Conservation (phyloP, 768 basidiomycete genomes). For the Lactarius tabidus region DNA sequence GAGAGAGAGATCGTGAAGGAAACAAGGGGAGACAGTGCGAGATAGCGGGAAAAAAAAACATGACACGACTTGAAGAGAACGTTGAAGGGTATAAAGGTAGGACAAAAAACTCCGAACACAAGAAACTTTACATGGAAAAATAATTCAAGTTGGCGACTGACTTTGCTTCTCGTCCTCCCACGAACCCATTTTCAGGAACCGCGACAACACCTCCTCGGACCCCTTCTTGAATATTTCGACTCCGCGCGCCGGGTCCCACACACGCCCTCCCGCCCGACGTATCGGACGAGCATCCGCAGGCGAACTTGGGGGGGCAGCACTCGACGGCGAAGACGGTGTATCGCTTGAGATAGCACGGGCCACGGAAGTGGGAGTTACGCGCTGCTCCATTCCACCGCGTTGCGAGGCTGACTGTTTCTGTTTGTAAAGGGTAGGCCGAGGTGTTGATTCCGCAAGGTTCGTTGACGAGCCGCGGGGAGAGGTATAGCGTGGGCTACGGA, state of each 20-base stretch:
- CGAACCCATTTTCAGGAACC: conserved; percentile 76
- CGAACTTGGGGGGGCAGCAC: conserved; percentile 50
- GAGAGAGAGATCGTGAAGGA: not conserved
- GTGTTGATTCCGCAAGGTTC: conserved; percentile 21
- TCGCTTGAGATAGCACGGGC: conserved; percentile 45
- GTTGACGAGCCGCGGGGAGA: conserved; percentile 28
- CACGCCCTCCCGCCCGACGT: conserved; percentile 50
- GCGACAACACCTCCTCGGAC: conserved; percentile 81
- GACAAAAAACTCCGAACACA: conserved; percentile 8
- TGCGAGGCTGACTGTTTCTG: conserved; percentile 19
- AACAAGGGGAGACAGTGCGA: not conserved
- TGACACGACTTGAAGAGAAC: conserved; percentile 8
- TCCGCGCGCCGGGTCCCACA: conserved; percentile 83
- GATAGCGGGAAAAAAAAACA: conserved; percentile 1
- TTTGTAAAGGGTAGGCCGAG: conserved; percentile 16
- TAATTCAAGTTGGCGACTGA: conserved; percentile 24
- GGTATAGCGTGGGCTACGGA: conserved; percentile 23
- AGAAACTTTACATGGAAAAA: conserved; percentile 15
- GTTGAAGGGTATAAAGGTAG: conserved; percentile 24
- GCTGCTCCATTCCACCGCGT: conserved; percentile 20
- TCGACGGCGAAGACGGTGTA: conserved; percentile 49
- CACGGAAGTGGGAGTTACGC: conserved; percentile 29
- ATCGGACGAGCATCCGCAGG: conserved; percentile 29
- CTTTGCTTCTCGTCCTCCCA: conserved; percentile 51
- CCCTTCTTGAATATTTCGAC: conserved; percentile 84